Evolutionary conservation across 345 rosid genomes (phyloP).

Genomic region (Luvunga scandens): DNA sequence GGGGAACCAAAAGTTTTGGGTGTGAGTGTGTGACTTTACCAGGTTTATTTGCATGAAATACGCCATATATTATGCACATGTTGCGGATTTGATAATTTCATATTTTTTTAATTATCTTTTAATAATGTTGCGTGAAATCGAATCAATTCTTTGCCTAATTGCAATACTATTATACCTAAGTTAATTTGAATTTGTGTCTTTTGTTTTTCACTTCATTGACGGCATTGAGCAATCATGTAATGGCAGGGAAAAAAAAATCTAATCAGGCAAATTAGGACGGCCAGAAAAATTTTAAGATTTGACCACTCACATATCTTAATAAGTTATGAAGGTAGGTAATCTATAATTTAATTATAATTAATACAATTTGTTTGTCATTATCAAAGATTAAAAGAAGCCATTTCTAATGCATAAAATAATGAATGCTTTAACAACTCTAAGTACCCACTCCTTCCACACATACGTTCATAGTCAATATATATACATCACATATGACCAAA

Average conservation of each 20-base stretch:
- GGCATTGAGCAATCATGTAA: not conserved
- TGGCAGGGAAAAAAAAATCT: not conserved
- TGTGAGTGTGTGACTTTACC: no score
- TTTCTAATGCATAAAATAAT: not conserved
- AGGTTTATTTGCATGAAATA: no score
- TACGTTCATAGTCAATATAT: not conserved
- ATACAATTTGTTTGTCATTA: not conserved
- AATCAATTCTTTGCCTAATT: no score
- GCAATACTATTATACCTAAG: no score
- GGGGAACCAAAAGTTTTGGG: no score
- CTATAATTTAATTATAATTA: not conserved
- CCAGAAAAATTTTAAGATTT: not conserved
- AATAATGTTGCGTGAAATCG: no score
- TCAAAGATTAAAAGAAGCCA: no score
- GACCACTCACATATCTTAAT: not conserved
- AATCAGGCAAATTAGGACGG: not conserved
- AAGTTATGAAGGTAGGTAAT: not conserved
- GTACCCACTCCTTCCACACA: slow-evolving; percentile 5
- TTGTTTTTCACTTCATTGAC: not conserved
- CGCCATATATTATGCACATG: no score
- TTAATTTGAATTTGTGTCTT: not conserved
- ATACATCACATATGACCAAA: not conserved
- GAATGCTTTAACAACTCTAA: slow-evolving; percentile 13
- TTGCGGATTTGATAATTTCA: no score
- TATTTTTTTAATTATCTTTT: no score